Evolutionary conservation across 805 yeast genomes (phyloP).

Genomic region (Starmerella vitae): DNA sequence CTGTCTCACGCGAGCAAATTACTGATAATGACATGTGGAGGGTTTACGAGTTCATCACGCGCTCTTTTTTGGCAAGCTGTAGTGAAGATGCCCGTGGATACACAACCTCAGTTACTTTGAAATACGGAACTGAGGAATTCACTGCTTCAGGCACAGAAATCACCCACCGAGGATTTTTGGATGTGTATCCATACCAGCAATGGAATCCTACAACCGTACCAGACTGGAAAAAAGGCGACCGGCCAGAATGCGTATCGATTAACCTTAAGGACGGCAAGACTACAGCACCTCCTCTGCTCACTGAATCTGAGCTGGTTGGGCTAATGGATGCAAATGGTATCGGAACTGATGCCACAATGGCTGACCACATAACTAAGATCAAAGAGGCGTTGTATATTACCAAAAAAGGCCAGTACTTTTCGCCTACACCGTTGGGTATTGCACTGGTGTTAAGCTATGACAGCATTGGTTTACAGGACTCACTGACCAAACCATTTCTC

Average conservation of each 20-base stretch:
- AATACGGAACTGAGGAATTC: slow-evolving; percentile 72
- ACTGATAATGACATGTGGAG: slow-evolving; percentile 36
- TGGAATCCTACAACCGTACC: slow-evolving; percentile 67
- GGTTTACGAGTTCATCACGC: slow-evolving; percentile 74
- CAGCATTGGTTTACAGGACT: slow-evolving; percentile 55
- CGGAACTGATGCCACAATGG: slow-evolving; percentile 98
- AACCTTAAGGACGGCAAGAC: slow-evolving; percentile 64
- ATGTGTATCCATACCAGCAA: slow-evolving; percentile 60
- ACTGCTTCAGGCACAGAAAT: slow-evolving; percentile 63
- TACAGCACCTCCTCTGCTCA: slow-evolving; percentile 64
- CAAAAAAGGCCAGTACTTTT: slow-evolving; percentile 31
- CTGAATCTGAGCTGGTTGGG: slow-evolving; percentile 83
- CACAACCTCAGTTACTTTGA: slow-evolving; percentile 44
- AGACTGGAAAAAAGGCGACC: slow-evolving; percentile 42
- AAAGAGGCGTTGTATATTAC: slow-evolving; percentile 50
- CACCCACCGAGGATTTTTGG: slow-evolving; percentile 59
- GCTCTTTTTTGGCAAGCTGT: slow-evolving; percentile 84
- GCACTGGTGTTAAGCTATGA: slow-evolving; percentile 84
- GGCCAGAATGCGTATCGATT: slow-evolving; percentile 41
- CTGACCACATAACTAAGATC: slow-evolving; percentile 87
- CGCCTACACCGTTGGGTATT: slow-evolving; percentile 75
- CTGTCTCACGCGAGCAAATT: slow-evolving; percentile 14
- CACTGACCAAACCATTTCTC: slow-evolving; percentile 78
- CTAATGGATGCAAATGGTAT: slow-evolving; percentile 95
- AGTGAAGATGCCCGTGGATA: slow-evolving; percentile 80